Evolutionary conservation across 768 basidiomycete genomes (phyloP).

Genomic region (Glaciozyma martinii): DNA sequence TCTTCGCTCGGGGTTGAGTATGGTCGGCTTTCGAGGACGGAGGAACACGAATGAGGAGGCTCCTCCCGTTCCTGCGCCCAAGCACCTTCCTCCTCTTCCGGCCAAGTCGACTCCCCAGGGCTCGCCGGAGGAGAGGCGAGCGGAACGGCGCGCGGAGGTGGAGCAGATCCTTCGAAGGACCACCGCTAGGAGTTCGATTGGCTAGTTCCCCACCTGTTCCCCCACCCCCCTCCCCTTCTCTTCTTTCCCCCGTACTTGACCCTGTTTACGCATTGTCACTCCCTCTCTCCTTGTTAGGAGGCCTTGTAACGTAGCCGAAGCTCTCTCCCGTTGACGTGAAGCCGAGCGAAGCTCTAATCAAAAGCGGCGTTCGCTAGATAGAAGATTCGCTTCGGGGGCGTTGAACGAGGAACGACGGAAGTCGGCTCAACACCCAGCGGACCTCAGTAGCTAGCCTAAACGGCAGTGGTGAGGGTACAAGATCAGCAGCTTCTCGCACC

Average conservation of each 20-base stretch:
- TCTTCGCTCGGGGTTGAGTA: neutral
- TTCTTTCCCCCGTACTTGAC: no score
- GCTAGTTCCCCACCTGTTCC: neutral
- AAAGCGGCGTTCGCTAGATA: no score
- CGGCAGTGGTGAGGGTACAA: no score
- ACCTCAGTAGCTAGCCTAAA: no score
- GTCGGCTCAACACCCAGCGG: no score
- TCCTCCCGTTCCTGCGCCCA: neutral
- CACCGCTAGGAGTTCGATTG: neutral
- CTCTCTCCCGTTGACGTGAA: no score
- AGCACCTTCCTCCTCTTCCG: neutral
- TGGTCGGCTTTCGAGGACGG: neutral
- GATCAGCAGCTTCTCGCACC: no score
- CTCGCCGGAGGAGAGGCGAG: conserved; percentile 1
- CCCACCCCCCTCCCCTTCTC: no score
- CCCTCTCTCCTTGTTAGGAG: neutral
- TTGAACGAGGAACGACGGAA: no score
- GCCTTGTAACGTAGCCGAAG: neutral
- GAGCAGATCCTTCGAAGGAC: neutral
- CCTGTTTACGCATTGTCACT: no score
- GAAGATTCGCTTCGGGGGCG: no score
- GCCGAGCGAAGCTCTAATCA: no score
- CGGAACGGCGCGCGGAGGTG: neutral
- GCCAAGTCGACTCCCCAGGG: neutral
- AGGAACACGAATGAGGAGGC: neutral